Base-by-base conservation (phyloP, 805 yeast genomes). In the Candida ficus region DNA sequence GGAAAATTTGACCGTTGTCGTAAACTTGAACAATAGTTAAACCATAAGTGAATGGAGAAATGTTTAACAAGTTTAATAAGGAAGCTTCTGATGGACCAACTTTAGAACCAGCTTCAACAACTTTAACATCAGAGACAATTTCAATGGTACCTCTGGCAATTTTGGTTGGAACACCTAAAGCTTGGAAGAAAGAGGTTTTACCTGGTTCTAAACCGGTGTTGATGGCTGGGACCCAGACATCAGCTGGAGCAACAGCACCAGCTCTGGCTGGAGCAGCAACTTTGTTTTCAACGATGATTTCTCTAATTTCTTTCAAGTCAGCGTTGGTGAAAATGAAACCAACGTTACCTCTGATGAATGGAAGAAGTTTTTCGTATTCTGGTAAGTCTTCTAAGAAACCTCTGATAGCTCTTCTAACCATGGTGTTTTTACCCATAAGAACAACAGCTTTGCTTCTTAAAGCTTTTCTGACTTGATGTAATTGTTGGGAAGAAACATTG, bases 151-250 rank as follows among this genome's bases (percentile, higher is more conserved):
- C 99, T 86, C 99, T 90, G 75, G 96, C 93, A 89, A 93, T 93
- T 95, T 93, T 93, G 87, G 99, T 93, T 82, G 99, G 99, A 65
- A 93, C 96, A 87, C 98, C 98, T 66, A 93, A 83, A 68, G 99
- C 99, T 83, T 93, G 99, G 98, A 93, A 93, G 95, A 93, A 93
- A 69, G 99, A 93, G 67, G 99, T 93, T 88, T 93, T 93, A 84
- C 98, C 98, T 75, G 99, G 99, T 79, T 93, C 99, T 95, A 93
- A 90, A 85, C 98, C 97, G 62, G 99, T 93, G 96, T 93, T 93
- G 74, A 95, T 95, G 63, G 98, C 98, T 69, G 95, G 95, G 60
- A 93, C 84, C 83, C 81, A 88, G 65, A 93, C 98, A 67, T 91
- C 97, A 70, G 71, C 83, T 71, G 98, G 98, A 64, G 99, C 97